Conservation (phyloP, 768 basidiomycete genomes). For the Mycena vitilis region DNA sequence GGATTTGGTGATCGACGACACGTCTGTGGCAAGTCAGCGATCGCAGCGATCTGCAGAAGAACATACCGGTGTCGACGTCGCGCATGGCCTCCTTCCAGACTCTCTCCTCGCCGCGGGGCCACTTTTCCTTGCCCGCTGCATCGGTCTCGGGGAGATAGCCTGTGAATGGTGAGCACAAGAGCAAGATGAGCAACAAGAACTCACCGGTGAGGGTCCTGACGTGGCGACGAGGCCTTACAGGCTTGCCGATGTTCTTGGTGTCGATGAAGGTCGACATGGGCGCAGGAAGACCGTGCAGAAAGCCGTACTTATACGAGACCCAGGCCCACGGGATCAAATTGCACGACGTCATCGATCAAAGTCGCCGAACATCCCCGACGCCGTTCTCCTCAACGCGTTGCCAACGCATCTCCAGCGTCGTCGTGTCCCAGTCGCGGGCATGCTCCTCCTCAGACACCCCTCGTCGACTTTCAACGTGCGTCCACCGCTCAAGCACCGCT, state of each 20-base stretch:
- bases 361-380: too few species aligned
- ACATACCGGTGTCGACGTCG: constrained; percentile 65
- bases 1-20: constrained; percentile 73
- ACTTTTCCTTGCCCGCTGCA: constrained; percentile 81
- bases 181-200: constrained; percentile 21
- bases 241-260: constrained; percentile 71
- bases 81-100: constrained; percentile 77
- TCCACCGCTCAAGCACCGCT: too few species aligned
- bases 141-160: constrained; percentile 79
- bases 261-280: constrained; percentile 77
- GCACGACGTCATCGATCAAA: constrained; percentile 3
- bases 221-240: constrained; percentile 70
- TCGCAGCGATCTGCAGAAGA: constrained; percentile 3
- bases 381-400: too few species aligned
- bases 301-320: not conserved
- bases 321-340: not conserved
- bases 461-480: too few species aligned
- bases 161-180: constrained; percentile 4
- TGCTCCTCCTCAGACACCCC: too few species aligned
- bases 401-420: too few species aligned
- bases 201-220: constrained; percentile 76
- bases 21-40: constrained; percentile 52
- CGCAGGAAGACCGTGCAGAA: not conserved
- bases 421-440: too few species aligned
- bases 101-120: constrained; percentile 84